These are phyloP conservation scores for Trametes cubensis DNA, from an alignment of 768 basidiomycete species.

Conservation along the genomic window DNA sequence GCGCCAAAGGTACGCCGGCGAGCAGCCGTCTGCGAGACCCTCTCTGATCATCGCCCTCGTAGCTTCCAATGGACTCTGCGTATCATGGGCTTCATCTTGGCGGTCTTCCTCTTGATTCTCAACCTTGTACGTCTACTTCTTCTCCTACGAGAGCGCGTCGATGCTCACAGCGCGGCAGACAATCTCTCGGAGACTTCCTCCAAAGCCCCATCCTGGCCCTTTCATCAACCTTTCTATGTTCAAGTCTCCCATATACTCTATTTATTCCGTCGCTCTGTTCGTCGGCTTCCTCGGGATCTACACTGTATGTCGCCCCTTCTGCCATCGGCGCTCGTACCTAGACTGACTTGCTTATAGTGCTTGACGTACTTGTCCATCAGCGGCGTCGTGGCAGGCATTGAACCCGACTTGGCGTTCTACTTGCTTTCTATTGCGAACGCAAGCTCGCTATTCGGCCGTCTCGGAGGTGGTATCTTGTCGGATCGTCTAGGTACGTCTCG, in stretches of 20 bases:
- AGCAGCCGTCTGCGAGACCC: too few species aligned
- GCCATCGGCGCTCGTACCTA: not conserved
- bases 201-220: constrained; percentile 54
- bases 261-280: constrained; percentile 60
- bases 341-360: constrained; percentile 38
- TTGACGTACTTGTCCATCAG: constrained; percentile 67
- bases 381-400: constrained; percentile 51
- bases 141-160: too few species aligned
- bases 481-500: constrained; percentile 52
- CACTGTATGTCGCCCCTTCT: constrained; percentile 41
- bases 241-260: constrained; percentile 51
- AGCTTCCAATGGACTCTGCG: constrained; percentile 20
- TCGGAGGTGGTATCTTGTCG: constrained; percentile 52
- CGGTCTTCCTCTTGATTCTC: constrained; percentile 3
- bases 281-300: constrained; percentile 69
- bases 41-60: not conserved
- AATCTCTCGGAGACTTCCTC: constrained; percentile 45
- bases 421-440: constrained; percentile 69
- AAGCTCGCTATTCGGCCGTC: constrained; percentile 61
- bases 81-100: constrained; percentile 16
- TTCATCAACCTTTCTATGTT: constrained; percentile 63
- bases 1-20: constrained; percentile 51
- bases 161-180: not conserved
- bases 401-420: constrained; percentile 57
- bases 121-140: constrained; percentile 3